Evolutionary conservation across 768 basidiomycete species (phyloP), one percentile per base, ranked within the genome.

Genomic region (Lactarius tabidus): DNA sequence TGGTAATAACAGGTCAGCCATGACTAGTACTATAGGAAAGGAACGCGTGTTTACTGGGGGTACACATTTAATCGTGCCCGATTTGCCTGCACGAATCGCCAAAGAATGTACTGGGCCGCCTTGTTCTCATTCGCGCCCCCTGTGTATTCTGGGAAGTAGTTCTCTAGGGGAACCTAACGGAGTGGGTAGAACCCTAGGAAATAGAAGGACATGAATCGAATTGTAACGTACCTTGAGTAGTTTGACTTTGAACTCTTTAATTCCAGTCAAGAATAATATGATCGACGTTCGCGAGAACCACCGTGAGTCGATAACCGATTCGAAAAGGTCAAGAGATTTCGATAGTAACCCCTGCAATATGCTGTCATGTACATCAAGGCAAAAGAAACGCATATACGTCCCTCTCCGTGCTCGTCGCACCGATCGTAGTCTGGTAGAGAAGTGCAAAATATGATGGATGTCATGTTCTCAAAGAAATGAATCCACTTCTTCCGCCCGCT

Each of bases 71-170:
- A 76, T 59, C 87, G 75, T 60, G 90, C 91, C 23, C 90, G 78
- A 70, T 95, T 96, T 61, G 90, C 88, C 75, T 95, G 92, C 82
- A 94, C 94, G 71, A 96, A 97, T 71, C 90, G 80, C 95, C 93
- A 97, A 39, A 97, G 79, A 59, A 97, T 94, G 69, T 93, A 96
- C 71, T 95, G 94, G 0, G 94, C 92, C 2, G 92, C 93, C 75
- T 95, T 95, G 78, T 93, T 95, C 74, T 95, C 90, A 71, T 95
- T 91, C 2, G 86, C 75, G 6, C 93, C 93, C 33, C 92, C 92
- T 0, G 90, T 89, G 75, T 95, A 95, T 71, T 95, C 93, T 4
- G 91, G 86, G 74, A 94, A 95, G 73, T 89, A 89, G 51, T 79
- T 78, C 65, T 90, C 89, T n/a, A 93, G 75, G 3, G 89, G 89